These are phyloP conservation scores for Artemisia tridentata DNA, from an alignment of 129 eudicot species.

Conservation along the genomic window DNA sequence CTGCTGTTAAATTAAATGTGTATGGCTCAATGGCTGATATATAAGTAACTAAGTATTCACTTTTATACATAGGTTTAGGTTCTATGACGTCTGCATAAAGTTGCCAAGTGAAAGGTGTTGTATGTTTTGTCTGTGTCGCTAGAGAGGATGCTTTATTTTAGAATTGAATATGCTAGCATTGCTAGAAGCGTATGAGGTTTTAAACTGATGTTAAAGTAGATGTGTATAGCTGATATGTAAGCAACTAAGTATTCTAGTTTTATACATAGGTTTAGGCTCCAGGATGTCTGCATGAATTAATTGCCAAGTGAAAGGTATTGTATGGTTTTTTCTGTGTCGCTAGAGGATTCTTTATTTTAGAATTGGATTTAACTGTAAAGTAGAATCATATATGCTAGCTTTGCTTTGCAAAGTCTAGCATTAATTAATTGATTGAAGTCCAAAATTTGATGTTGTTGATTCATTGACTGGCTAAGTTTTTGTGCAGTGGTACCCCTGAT, in stretches of 20 bases:
- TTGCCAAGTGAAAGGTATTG: neutral
- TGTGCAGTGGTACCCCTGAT: neutral
- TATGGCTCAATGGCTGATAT: no score
- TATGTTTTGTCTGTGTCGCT: neutral
- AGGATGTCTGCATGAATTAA: no score
- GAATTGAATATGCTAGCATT: neutral
- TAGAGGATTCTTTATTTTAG: neutral
- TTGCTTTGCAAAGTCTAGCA: no score
- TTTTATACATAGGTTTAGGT: neutral
- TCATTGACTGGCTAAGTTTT: constrained; percentile 5
- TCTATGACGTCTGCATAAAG: neutral
- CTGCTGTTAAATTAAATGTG: no score
- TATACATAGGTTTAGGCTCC: neutral
- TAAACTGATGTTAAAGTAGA: no score
- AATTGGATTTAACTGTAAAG: neutral
- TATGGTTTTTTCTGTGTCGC: neutral
- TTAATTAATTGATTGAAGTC: no score
- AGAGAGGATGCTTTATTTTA: neutral
- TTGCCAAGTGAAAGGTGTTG: neutral
- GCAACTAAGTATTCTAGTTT: no score
- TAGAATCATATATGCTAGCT: neutral
- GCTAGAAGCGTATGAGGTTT: no score
- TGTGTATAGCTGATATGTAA: no score
- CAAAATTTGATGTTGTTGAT: neutral
- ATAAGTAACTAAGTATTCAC: no score